Percentiles rank a stretch among this genome's conserved stretches.
Evolutionary conservation across 2,329 filamentous ascomycete species (phyloP).

Genomic region (Colletotrichum sp.): DNA sequence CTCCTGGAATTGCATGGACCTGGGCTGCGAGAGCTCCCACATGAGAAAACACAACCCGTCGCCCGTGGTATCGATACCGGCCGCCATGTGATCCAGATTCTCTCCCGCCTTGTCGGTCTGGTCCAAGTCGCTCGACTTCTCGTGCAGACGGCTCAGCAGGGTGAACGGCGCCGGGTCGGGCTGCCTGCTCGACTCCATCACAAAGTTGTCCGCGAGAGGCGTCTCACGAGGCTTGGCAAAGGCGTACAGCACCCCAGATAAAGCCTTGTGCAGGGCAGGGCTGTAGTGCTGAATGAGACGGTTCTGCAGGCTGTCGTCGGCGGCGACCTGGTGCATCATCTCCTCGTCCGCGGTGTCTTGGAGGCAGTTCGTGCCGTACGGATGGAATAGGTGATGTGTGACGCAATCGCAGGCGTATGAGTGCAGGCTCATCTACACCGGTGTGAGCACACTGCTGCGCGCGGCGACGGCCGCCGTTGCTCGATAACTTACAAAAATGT

Average conservation of each 20-base stretch:
- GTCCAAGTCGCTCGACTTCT: conserved; percentile 52
- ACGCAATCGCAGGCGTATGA: conserved; percentile 74
- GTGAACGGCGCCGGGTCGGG: conserved; percentile 57
- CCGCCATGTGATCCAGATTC: conserved; percentile 74
- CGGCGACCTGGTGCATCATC: conserved; percentile 72
- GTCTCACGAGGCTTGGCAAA: conserved; percentile 61
- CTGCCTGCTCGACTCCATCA: conserved; percentile 55
- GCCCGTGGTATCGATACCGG: conserved; percentile 75
- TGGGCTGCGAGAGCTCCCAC: conserved; percentile 71
- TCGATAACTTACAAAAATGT: conserved; percentile 62
- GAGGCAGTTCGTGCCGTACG: conserved; percentile 66
- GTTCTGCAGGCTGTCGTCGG: conserved; percentile 71
- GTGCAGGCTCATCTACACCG: conserved; percentile 48
- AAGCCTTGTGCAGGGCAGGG: conserved; percentile 54
- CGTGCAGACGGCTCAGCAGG: conserved; percentile 62
- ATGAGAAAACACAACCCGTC: conserved; percentile 74
- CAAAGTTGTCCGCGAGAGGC: conserved; percentile 64
- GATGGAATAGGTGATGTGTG: conserved; percentile 73
- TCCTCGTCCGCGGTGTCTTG: conserved; percentile 59
- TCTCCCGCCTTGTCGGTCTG: conserved; percentile 67
- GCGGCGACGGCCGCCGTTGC: not conserved
- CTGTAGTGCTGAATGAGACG: conserved; percentile 64
- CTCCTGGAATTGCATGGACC: conserved; percentile 55
- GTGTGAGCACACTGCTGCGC: conserved; percentile 1
- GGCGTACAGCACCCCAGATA: conserved; percentile 49